Percentiles rank a stretch among this genome's conserved stretches.
These are phyloP conservation scores for Actinomortierella ambigua DNA, from an alignment of 371 early-diverging fungal genomes.

Conservation along the genomic window DNA sequence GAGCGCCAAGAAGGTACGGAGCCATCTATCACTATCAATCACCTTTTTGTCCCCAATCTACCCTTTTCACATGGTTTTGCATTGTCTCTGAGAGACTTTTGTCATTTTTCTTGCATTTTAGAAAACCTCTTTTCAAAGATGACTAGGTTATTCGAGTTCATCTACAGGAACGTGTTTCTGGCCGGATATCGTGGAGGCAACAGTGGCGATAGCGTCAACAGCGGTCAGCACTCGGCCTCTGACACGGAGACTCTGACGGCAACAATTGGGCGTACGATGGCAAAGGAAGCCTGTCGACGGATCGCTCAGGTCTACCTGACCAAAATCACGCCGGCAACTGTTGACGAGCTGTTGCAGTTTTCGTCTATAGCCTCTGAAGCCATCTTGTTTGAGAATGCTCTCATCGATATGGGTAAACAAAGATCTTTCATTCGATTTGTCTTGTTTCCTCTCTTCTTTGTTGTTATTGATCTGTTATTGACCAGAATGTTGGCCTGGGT, in stretches of 20 bases:
- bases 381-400: constrained; percentile 27
- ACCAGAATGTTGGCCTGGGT: too few species aligned
- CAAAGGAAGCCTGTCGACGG: constrained; percentile 30
- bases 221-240: constrained; percentile 14
- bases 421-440: not conserved
- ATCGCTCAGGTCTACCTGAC: constrained; percentile 21
- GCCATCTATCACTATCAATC: too few species aligned
- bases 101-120: not conserved
- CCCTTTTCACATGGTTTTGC: too few species aligned
- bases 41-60: too few species aligned
- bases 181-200: constrained; percentile 9
- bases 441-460: not conserved
- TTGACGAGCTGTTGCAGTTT: constrained; percentile 22
- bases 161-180: constrained; percentile 28
- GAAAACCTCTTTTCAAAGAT: constrained; percentile 16
- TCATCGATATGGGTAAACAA: constrained; percentile 33
- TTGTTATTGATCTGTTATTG: too few species aligned
- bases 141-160: constrained; percentile 19
- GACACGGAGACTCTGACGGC: constrained; percentile 29
- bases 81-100: too few species aligned
- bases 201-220: constrained; percentile 8
- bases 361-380: constrained; percentile 14
- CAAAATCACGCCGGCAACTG: constrained; percentile 14
- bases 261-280: constrained; percentile 32
- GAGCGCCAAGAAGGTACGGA: constrained; percentile 10